Evolutionary conservation across 2,329 filamentous ascomycete species (phyloP).

Genomic region (Epichloe festucae): DNA sequence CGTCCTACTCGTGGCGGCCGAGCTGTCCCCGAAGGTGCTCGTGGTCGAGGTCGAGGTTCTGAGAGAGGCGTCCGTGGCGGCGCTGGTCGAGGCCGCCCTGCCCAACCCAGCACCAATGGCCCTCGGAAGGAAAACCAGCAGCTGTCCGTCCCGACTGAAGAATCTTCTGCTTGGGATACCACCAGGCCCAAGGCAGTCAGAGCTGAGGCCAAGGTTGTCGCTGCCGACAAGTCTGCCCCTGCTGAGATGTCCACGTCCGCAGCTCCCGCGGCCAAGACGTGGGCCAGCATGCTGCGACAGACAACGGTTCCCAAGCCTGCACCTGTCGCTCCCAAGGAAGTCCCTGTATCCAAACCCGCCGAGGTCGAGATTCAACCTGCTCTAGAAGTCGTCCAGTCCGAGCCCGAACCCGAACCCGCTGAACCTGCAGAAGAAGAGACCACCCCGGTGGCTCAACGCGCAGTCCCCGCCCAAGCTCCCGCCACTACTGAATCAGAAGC

Average conservation of each 20-base stretch:
- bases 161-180: slow-evolving; percentile 42
- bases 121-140: slow-evolving; percentile 41
- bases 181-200: slow-evolving; percentile 23
- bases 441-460: slow-evolving; percentile 21
- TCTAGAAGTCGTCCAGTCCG: slow-evolving; percentile 19
- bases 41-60: slow-evolving; percentile 48
- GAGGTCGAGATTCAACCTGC: slow-evolving; percentile 25
- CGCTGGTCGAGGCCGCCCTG: slow-evolving; percentile 47
- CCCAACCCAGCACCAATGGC: slow-evolving; percentile 46
- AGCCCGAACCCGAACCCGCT: slow-evolving; percentile 24
- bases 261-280: slow-evolving; percentile 42
- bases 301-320: slow-evolving; percentile 44
- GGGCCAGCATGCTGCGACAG: slow-evolving; percentile 63
- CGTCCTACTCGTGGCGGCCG: slow-evolving; percentile 48
- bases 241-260: slow-evolving; percentile 26
- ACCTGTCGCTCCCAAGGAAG: slow-evolving; percentile 7
- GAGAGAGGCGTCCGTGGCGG: slow-evolving; percentile 47
- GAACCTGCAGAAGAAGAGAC: slow-evolving; percentile 23
- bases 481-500: slow-evolving; percentile 33
- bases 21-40: slow-evolving; percentile 45
- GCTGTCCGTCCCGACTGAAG: slow-evolving; percentile 55
- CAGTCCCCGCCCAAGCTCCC: slow-evolving; percentile 11
- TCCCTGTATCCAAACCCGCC: slow-evolving; percentile 25
- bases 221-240: slow-evolving; percentile 20
- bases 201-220: slow-evolving; percentile 20